Evolutionary conservation across 228 moss, liverwort and hornwort genomes (phyloP), one percentile per base, ranked within the genome.

Genomic region (Sphagnum fallax): DNA sequence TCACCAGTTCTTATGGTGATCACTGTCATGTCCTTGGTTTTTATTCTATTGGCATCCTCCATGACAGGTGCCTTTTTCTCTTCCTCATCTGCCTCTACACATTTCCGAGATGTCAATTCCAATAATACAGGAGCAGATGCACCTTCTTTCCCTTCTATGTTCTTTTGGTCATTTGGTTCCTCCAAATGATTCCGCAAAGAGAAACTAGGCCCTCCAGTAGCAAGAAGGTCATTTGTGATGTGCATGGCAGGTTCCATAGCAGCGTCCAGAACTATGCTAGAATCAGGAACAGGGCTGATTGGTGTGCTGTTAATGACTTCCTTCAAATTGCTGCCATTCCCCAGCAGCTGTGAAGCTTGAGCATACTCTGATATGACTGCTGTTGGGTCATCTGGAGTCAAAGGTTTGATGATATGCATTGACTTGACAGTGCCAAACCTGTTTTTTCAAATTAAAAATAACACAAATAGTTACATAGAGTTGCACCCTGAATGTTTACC

Each of bases 391-490:
- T 10, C n/a, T 5, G 65, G 4, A 8, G 15, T 5, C 13, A 48
- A 4, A 50, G 16, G 52, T 8, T 61, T 66, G 0, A 93, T 77
- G 67, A 89, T 65, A 67, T 87, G 89, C 79, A 84, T 85, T 15
- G 91, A 93, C 52, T 89, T 80, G 0, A 93, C 87, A 65, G 80
- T 91, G 6, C 93, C 93, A 82, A 93, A 93, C 68, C 93, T 91
- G 70, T 13, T 60, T 0, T 4, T 62, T 61, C 65, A 64, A 4
- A 32, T 32, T 32, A 32, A 32, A 32, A 32, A 32, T 2, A 32
- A 32, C 32, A 32, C 2, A 2, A 32, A 32, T 32, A 2, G 32
- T 32, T 32, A 32, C 32, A 32, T 32, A 32, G 2, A 32, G 32
- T 32, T 32, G 32, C 2, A 32, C 32, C 32, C 32, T 32, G 32